Evolutionary conservation across 805 yeast species (phyloP).

Genomic region (Candida ascalaphidarum): DNA sequence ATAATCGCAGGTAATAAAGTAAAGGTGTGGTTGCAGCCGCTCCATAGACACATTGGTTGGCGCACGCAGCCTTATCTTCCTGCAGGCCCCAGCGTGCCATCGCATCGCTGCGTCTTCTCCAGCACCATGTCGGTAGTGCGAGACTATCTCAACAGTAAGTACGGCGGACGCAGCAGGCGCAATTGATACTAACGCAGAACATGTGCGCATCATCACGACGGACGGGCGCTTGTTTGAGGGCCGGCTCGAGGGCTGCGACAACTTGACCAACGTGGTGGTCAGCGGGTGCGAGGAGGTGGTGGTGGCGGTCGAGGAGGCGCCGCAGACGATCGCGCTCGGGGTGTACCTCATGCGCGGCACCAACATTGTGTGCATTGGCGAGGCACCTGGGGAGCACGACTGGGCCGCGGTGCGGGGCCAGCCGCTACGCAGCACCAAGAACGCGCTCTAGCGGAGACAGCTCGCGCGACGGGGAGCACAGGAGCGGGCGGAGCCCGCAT

Average conservation of each 20-base stretch:
- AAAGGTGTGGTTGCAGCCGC: too few relatives aligned
- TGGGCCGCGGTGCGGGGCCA: constrained; percentile 27
- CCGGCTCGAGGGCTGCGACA: constrained; percentile 49
- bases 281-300: constrained; percentile 44
- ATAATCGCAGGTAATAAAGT: too few relatives aligned
- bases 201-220: constrained; percentile 47
- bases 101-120: too few relatives aligned
- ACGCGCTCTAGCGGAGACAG: constrained; percentile 17
- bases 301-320: constrained; percentile 31
- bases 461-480: too few relatives aligned
- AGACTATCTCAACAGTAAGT: constrained; percentile 8
- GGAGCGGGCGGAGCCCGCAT: too few relatives aligned
- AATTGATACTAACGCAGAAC: constrained; percentile 23
- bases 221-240: constrained; percentile 48
- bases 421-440: constrained; percentile 29
- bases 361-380: constrained; percentile 48
- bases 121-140: constrained; percentile 8
- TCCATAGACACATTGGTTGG: too few relatives aligned
- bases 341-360: constrained; percentile 51
- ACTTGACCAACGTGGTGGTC: constrained; percentile 52
- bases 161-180: background rate
- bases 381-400: constrained; percentile 29
- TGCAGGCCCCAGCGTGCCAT: too few relatives aligned
- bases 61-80: too few relatives aligned
- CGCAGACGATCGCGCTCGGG: constrained; percentile 37